These are phyloP conservation scores for Emergomyces pasteurianus DNA, from an alignment of 2,329 filamentous ascomycete genomes.

Conservation along the genomic window DNA sequence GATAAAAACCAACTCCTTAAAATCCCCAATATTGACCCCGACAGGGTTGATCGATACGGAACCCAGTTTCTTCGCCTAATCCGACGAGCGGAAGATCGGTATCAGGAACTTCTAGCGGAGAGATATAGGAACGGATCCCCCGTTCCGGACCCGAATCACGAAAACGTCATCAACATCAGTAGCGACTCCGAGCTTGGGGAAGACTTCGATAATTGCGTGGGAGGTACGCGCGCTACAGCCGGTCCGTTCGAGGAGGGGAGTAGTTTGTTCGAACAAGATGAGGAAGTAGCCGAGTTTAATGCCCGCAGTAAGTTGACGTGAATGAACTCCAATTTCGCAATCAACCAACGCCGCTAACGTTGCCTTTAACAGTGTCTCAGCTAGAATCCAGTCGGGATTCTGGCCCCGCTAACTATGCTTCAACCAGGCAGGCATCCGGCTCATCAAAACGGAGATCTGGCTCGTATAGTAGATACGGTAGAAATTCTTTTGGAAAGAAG, in stretches of 20 bases:
- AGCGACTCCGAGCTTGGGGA: constrained; percentile 26
- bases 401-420: not conserved
- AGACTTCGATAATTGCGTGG: constrained; percentile 5
- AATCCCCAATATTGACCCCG: constrained; percentile 32
- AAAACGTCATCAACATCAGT: constrained; percentile 34
- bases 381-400: constrained; percentile 9
- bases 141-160: constrained; percentile 34
- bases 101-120: constrained; percentile 34
- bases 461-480: not conserved
- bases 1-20: constrained; percentile 27
- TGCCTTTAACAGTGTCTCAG: constrained; percentile 7
- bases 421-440: not conserved
- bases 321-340: not conserved
- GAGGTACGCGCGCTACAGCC: not conserved
- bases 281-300: constrained; percentile 12
- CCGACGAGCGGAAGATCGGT: constrained; percentile 27
- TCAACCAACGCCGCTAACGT: not conserved
- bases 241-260: constrained; percentile 9
- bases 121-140: constrained; percentile 36
- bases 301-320: constrained; percentile 10
- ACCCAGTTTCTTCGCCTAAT: constrained; percentile 32
- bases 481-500: not conserved
- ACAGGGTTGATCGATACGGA: constrained; percentile 35
- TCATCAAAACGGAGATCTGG: constrained; percentile 1
- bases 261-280: constrained; percentile 14